Base-by-base conservation (phyloP, 148 eudicot genomes). In the Nepenthes mirabilis region DNA sequence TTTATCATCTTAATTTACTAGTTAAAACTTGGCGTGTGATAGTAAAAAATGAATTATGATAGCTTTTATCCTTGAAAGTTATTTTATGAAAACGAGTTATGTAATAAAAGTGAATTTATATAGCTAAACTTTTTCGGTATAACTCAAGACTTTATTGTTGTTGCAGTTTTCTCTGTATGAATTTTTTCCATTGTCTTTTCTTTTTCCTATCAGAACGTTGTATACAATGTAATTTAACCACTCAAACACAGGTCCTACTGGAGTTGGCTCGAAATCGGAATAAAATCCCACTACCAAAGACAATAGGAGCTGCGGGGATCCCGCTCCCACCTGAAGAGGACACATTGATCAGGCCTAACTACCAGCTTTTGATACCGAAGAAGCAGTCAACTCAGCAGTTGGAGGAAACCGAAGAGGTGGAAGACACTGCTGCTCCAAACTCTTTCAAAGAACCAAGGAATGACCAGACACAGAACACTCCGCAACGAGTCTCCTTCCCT, bases 291-390 rank as follows among this genome's bases (percentile, higher is more conserved):
- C 61, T 91, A 59, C 97, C 97, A 34, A 83, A 78, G 59, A 68
- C 82, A 23, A 55, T 72, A 47, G 74, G 69, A 2, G 81, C 79
- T 61, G 71, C 79, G 14, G 90, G 90, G 48, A 76, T 85, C 59
- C 78, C 87, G 5, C 91, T 91, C 33, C 97, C 97, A 33, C 95
- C 97, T 0, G 93, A 85, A 66, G 78, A 85, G 49, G 95, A 91
- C 63, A 90, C 95, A 1, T 73, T 90, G 64, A 76, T 90, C 63
- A 74, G 83, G 58, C 97, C 95, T 2, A 90, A 90, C 64, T 86
- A 83, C 70, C 97, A 90, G 61, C 78, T 86, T 9, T 59, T 75
- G 50, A 76, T 86, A 45, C 81, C 88, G 40, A 76, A 60, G 74
- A 80, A 67, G 67, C 88, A 62, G 62, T 45, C 65, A 12, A 50